Conservation (phyloP, 345 rosid genomes). For the Erysimum cheiranthoides region DNA sequence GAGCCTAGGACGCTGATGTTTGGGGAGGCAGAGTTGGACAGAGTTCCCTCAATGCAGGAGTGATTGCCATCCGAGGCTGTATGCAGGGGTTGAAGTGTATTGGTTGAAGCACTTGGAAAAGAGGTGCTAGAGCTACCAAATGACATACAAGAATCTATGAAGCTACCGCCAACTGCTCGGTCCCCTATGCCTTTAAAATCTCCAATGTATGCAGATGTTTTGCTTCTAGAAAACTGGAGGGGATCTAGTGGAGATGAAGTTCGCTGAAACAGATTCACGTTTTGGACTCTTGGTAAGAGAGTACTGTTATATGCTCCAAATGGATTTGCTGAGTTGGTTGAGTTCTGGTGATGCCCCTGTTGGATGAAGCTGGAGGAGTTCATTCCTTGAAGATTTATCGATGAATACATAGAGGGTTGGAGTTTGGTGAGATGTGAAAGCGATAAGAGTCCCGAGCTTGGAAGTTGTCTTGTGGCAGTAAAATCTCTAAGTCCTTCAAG, state of each 20-base stretch:
- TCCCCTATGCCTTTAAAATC: conserved; percentile 52
- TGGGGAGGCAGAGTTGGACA: conserved; percentile 49
- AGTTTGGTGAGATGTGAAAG: conserved; percentile 61
- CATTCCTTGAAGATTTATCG: conserved; percentile 59
- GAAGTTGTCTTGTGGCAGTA: conserved; percentile 59
- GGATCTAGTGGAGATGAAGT: conserved; percentile 54
- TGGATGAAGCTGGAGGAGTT: conserved; percentile 59
- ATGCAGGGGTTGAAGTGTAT: conserved; percentile 38
- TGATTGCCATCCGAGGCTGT: conserved; percentile 51
- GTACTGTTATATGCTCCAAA: conserved; percentile 58
- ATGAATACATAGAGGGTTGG: conserved; percentile 54
- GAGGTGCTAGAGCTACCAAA: conserved; percentile 55
- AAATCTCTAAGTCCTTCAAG: conserved; percentile 67
- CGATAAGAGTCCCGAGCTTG: conserved; percentile 57
- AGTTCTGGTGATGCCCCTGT: conserved; percentile 53
- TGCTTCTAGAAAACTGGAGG: conserved; percentile 55
- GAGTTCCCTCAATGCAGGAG: conserved; percentile 51
- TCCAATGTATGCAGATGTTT: conserved; percentile 50
- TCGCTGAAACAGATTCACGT: conserved; percentile 52
- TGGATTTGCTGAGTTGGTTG: conserved; percentile 49
- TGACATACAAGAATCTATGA: conserved; percentile 47
- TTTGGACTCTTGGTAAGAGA: conserved; percentile 51
- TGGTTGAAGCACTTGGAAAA: conserved; percentile 49
- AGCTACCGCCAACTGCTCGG: conserved; percentile 43
- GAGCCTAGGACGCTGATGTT: conserved; percentile 50